Conservation (phyloP, 2,329 filamentous ascomycete species). For the Aspergillus puulaauensis region DNA sequence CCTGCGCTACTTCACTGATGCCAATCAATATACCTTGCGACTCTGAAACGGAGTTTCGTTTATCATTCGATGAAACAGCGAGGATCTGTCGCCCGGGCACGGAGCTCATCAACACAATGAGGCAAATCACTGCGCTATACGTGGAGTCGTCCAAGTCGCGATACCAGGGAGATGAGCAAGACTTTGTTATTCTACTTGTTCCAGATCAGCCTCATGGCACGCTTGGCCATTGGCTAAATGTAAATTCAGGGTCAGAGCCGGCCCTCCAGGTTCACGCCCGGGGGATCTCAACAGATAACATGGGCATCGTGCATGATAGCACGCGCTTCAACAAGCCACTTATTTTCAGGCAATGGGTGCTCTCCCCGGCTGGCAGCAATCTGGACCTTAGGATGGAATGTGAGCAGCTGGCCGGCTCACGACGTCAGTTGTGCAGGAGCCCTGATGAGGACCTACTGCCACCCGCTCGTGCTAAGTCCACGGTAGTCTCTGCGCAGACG, state of each 20-base stretch:
- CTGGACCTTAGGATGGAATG: background rate
- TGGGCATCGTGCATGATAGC: background rate
- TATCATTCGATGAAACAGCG: background rate
- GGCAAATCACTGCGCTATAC: background rate
- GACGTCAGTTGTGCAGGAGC: background rate
- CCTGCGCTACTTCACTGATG: background rate
- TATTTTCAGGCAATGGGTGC: background rate
- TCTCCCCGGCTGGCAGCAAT: background rate
- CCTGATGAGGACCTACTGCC: background rate
- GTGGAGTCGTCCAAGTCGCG: background rate
- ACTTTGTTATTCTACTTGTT: background rate
- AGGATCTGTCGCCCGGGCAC: background rate
- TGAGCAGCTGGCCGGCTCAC: background rate
- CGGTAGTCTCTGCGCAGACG: background rate
- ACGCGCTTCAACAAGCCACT: background rate
- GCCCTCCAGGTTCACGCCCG: background rate
- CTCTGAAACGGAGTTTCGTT: background rate
- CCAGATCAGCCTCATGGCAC: background rate
- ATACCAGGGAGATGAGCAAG: background rate
- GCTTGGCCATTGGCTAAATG: background rate
- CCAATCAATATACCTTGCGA: background rate
- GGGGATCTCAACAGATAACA: background rate
- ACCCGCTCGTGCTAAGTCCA: background rate
- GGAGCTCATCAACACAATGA: background rate
- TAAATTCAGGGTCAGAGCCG: background rate